Percentiles rank a stretch among this genome's conserved stretches.
Evolutionary conservation across 345 rosid genomes (phyloP).

Genomic region (rapeseed (Brassica napus)): DNA sequence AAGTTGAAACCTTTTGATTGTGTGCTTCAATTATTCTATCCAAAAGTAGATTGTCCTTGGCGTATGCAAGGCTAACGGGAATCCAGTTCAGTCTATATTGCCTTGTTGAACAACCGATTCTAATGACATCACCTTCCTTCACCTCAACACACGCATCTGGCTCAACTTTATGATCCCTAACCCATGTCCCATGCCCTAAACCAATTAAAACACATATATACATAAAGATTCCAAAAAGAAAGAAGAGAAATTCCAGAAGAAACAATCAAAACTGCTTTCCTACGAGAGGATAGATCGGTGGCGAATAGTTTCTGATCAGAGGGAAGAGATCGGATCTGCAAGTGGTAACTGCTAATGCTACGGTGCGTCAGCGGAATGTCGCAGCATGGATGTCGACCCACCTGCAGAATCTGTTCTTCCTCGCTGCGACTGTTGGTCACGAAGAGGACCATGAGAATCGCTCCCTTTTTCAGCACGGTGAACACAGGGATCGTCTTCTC

Average conservation of each 20-base stretch:
- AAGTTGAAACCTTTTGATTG: slow-evolving; percentile 29
- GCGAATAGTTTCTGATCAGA: slow-evolving; percentile 61
- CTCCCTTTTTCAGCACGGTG: slow-evolving; percentile 72
- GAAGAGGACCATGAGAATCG: slow-evolving; percentile 79
- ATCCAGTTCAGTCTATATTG: slow-evolving; percentile 81
- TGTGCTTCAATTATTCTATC: slow-evolving; percentile 29
- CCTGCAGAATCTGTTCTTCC: slow-evolving; percentile 58
- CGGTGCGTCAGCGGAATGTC: slow-evolving; percentile 77
- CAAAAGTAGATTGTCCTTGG: slow-evolving; percentile 52
- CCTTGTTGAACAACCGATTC: slow-evolving; percentile 83
- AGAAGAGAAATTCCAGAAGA: neutral
- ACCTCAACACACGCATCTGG: slow-evolving; percentile 63
- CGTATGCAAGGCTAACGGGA: slow-evolving; percentile 65
- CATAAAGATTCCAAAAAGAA: slow-evolving; percentile 19
- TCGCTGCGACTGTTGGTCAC: slow-evolving; percentile 52
- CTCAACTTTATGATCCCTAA: slow-evolving; percentile 72
- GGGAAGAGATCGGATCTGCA: slow-evolving; percentile 58
- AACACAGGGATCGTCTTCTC: slow-evolving; percentile 73
- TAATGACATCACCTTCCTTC: slow-evolving; percentile 67
- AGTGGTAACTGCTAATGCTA: slow-evolving; percentile 89
- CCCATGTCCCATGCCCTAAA: slow-evolving; percentile 92
- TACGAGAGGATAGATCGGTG: slow-evolving; percentile 78
- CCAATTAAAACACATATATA: neutral
- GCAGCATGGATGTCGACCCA: slow-evolving; percentile 88
- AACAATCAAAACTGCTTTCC: neutral